A percentile compares a stretch with the other conserved stretches of the same genome.
These are phyloP conservation scores for Macrocystidia cucumis DNA, from an alignment of 1,284 basidiomycete genomes.

Conservation along the genomic window DNA sequence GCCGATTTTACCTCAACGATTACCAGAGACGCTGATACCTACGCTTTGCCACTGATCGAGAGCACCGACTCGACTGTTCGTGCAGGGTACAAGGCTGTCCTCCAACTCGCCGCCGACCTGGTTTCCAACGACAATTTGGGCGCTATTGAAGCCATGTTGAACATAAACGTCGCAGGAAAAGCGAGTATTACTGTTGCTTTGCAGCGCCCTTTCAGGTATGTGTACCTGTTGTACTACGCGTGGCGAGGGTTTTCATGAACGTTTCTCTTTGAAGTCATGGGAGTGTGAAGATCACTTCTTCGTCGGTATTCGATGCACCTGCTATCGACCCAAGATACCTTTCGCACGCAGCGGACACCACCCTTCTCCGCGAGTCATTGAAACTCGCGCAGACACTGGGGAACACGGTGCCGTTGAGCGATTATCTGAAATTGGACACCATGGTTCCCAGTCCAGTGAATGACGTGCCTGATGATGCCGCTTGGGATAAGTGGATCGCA, in stretches of 20 bases:
- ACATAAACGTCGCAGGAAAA: conserved; percentile 38
- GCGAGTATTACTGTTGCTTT: conserved; percentile 59
- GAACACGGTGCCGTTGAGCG: conserved; percentile 28
- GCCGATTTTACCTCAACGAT: too few species aligned
- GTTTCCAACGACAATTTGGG: conserved; percentile 36
- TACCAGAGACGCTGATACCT: too few species aligned
- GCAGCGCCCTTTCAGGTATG: conserved; percentile 53
- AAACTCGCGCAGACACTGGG: conserved; percentile 43
- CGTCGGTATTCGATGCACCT: conserved; percentile 8
- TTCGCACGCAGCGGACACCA: conserved; percentile 43
- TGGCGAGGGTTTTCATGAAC: neutral
- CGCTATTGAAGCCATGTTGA: conserved; percentile 57
- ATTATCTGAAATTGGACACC: conserved; percentile 26
- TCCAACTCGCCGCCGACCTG: conserved; percentile 37
- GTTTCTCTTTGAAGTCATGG: too few species aligned
- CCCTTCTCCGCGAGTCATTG: conserved; percentile 49
- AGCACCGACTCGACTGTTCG: too few species aligned
- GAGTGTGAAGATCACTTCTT: conserved; percentile 4
- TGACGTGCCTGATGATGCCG: conserved; percentile 28
- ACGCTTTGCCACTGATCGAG: too few species aligned
- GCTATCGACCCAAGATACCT: conserved; percentile 39
- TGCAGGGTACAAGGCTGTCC: conserved; percentile 58
- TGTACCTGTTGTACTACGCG: too few species aligned
- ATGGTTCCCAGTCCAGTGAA: conserved; percentile 36
- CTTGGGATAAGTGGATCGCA: conserved; percentile 41